Evolutionary conservation across 2,329 filamentous ascomycete genomes (phyloP).

Genomic region (Fusarium solani-melongenae): DNA sequence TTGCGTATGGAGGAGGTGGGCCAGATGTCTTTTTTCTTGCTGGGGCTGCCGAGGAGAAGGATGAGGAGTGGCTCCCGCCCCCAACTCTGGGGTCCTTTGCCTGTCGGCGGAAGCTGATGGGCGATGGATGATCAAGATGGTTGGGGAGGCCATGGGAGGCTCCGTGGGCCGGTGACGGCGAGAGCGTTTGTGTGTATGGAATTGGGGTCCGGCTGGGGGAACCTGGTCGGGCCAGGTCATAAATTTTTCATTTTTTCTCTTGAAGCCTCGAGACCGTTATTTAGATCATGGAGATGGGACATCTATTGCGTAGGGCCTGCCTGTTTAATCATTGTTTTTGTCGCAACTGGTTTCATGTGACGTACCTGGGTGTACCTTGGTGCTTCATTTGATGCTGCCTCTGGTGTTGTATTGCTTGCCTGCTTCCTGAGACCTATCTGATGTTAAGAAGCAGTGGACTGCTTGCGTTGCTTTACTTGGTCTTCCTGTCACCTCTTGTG

Average conservation of each 20-base stretch:
- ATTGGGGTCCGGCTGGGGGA: conserved; percentile 38
- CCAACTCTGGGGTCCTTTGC: conserved; percentile 33
- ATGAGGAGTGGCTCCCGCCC: conserved; percentile 42
- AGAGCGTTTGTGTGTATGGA: conserved; percentile 42
- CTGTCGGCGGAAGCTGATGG: conserved; percentile 46
- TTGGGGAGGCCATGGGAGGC: conserved; percentile 34
- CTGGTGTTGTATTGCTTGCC: background rate
- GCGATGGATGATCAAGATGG: conserved; percentile 40
- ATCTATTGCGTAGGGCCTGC: conserved; percentile 48
- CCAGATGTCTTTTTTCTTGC: conserved; percentile 46
- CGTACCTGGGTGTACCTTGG: too few relatives aligned
- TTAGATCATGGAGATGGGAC: conserved; percentile 53
- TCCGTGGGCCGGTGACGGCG: conserved; percentile 34
- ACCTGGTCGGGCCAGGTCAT: conserved; percentile 55
- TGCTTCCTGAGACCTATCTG: background rate
- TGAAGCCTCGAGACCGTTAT: conserved; percentile 48
- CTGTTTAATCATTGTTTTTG: conserved; percentile 47
- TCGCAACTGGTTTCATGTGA: conserved; percentile 22
- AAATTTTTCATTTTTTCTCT: conserved; percentile 60
- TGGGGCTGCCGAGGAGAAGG: conserved; percentile 38
- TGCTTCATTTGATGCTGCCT: too few relatives aligned
- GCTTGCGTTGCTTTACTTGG: too few relatives aligned
- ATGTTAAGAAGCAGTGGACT: background rate
- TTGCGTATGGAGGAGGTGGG: conserved; percentile 46
- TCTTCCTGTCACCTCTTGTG: too few relatives aligned